Base-by-base conservation (phyloP, 495 filamentous ascomycete genomes). In the Penicillium odoratum region DNA sequence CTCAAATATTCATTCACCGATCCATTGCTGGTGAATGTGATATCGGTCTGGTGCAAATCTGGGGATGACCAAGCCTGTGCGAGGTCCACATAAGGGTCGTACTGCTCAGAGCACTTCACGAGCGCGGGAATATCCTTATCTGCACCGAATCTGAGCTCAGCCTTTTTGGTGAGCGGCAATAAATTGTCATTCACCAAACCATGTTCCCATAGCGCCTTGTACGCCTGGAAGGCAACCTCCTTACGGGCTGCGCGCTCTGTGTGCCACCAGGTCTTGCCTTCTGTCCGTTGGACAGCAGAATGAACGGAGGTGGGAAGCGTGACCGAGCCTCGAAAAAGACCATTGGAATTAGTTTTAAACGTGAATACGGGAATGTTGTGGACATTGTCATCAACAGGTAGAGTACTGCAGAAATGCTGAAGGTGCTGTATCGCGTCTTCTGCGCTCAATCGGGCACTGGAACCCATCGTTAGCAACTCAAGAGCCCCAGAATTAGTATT, bases 221-320 rank as follows among this genome's bases (percentile, higher is more conserved):
- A 96, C 11, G 92, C 90, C 63, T 91, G 81, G 52, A 96, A 94
- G 0, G 92, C 90, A 3, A 90, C 87, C 65, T 97, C 94, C 59
- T 87, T 89, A 59, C 77, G 84, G 5, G 94, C 93, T 50, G 80
- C 85, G 40, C 79, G 84, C 67, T 97, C 91, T 1, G 87, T 88
- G 5, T 58, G 67, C 91, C 92, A 97, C 47, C 67, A 57, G 5
- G 60, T 57, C 6, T 64, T 66, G 40, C 90, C 84, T 31, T 72
- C 60, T 3, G 80, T 72, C 29, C 65, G 68, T 8, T 92, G 84
- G n/a, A 91, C 73, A 4, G 81, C 63, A 0, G 82, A 75, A 52
- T 88, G 78, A 10, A 97, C 80, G 10, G 83, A 88, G 29, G 79
- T 81, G 0, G 94, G 94, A 13, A 98, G 77, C 10, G 84, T 77